Percentiles rank a stretch among this genome's conserved stretches.
phyloP scores from a whole-genome alignment of 202 grass and related monocot species.

The Zoysia matrella region DNA sequence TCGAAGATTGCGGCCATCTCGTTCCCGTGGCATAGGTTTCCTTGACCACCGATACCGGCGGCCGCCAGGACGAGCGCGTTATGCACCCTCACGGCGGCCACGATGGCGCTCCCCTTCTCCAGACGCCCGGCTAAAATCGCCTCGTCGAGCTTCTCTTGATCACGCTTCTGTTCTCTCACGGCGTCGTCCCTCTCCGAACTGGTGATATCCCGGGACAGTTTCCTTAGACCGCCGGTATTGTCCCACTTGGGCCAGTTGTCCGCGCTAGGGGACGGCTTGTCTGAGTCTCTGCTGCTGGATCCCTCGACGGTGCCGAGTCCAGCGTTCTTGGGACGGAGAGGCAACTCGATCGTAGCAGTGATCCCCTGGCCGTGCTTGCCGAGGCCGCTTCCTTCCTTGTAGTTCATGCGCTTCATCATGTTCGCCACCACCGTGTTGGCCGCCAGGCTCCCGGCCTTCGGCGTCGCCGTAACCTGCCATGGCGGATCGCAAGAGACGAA shows the following conservation, averaged over 20 bases:
- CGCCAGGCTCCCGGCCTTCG: conserved; percentile 28
- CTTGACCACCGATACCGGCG: conserved; percentile 33
- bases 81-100: conserved; percentile 18
- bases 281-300: neutral
- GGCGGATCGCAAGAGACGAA: conserved; percentile 25
- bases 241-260: conserved; percentile 26
- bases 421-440: conserved; percentile 39
- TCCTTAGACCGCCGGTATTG: neutral
- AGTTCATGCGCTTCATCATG: conserved; percentile 59
- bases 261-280: neutral
- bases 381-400: conserved; percentile 48
- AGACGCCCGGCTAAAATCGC: neutral
- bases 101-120: neutral
- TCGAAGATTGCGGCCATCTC: conserved; percentile 30
- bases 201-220: neutral
- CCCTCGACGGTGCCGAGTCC: conserved; percentile 49
- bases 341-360: conserved; percentile 23
- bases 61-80: conserved; percentile 33
- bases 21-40: conserved; percentile 28
- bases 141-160: neutral
- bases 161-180: neutral
- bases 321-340: conserved; percentile 17
- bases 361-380: conserved; percentile 66
- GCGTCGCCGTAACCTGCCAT: neutral
- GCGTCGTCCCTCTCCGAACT: neutral